These are phyloP conservation scores for Anisodus tanguticus DNA, from an alignment of 257 asterid genomes.

Conservation along the genomic window DNA sequence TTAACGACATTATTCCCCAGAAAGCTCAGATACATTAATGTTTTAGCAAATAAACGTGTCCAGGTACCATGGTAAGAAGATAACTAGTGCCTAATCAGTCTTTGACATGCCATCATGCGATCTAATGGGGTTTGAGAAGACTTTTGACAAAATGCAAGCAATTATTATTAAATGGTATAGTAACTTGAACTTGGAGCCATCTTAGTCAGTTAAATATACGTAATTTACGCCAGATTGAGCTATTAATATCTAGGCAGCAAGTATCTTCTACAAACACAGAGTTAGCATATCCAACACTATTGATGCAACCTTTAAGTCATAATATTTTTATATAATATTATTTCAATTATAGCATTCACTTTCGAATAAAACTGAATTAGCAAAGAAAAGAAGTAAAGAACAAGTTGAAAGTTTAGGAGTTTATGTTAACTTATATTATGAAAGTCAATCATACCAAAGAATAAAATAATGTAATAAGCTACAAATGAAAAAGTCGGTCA, in stretches of 20 bases:
- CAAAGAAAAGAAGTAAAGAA: neutral
- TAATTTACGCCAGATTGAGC: neutral
- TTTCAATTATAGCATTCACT: neutral
- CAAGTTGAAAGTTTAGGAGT: neutral
- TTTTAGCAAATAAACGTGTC: neutral
- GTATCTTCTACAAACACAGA: conserved; percentile 16
- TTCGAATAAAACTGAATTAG: conserved; percentile 18
- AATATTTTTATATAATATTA: neutral
- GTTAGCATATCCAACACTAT: conserved; percentile 18
- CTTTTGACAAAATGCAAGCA: neutral
- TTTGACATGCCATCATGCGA: conserved; percentile 13
- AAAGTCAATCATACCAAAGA: conserved; percentile 12
- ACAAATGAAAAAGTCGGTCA: neutral
- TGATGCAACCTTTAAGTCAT: neutral
- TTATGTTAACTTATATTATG: neutral
- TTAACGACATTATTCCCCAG: neutral
- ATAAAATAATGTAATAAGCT: conserved; percentile 11
- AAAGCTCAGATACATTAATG: neutral
- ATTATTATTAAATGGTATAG: neutral
- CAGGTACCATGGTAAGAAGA: conserved; percentile 21
- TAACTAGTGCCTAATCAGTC: neutral
- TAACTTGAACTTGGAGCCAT: neutral
- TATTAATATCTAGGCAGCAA: neutral
- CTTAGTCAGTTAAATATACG: neutral
- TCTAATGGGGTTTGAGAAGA: conserved; percentile 1